Base-by-base conservation (phyloP, 108 stramenopile species). In the Pseudonitzschia delicatissima region DNA sequence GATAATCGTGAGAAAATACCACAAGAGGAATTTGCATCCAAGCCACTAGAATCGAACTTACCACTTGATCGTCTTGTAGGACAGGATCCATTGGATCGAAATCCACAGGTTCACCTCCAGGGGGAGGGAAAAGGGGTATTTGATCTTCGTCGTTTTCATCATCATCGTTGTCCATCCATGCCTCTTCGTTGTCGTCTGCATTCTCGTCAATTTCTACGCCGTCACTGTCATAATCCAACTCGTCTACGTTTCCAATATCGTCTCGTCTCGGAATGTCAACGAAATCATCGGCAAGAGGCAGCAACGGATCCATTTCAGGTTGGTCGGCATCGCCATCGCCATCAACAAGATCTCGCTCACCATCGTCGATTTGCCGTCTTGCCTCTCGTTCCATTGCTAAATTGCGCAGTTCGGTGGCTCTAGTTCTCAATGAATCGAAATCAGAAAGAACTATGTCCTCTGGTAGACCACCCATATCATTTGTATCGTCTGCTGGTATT, bases 71-170 rank as follows among this genome's bases (percentile, higher is more conserved):
- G 57, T 87, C 90, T 63, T 72, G 76, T 58, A 86, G 69, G 39
- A 62, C 73, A 58, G 84, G 83, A 62, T 87, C 82, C 12, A 85
- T 45, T 11, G 82, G 86, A 57, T 87, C 86, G 59, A 90, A 86
- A 48, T 48, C 47, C 37, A 11, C 8, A 11, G 6, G 6, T 39
- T 23, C 48, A 9, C 48, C 48, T 20, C 20, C 20, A 49, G 20
- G 48, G 7, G n/a, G 48, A 9, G n/a, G 15, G 8, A 49, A 49
- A 33, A 72, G 78, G 52, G 78, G 57, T n/a, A 35, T 31, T 12
- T 45, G 75, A 17, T 49, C 48, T 0, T 49, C 1, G 8, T 49
- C 48, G 40, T 42, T 15, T 42, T 42, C 40, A 42, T 42, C 40
- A 8, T 49, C 20, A 49, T 21, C 20, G 8, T 49, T 23, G 48